Percentiles rank a stretch among this genome's conserved stretches.
Evolutionary conservation across 2,329 filamentous ascomycete genomes (phyloP).

Genomic region (Exophiala sideris): DNA sequence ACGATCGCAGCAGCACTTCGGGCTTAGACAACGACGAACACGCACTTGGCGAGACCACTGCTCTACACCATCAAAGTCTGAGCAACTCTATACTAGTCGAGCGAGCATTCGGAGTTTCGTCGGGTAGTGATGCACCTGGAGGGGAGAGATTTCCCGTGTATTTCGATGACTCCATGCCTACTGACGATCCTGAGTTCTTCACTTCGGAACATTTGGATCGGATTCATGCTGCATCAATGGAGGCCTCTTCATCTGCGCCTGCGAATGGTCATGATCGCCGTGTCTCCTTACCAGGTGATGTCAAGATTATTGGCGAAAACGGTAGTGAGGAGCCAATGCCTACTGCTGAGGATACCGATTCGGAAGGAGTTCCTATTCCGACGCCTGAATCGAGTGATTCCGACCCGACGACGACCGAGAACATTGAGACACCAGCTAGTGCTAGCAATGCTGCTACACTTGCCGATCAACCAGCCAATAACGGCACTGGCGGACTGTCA

Average conservation of each 20-base stretch:
- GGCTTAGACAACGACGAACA: not conserved
- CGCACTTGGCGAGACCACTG: constrained; percentile 5
- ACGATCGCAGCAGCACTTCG: not conserved
- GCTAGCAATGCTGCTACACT: not conserved
- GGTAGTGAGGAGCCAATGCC: not conserved
- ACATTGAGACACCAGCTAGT: not conserved
- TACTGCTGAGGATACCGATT: constrained; percentile 2
- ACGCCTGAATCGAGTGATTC: constrained; percentile 14
- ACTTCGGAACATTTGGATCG: not conserved
- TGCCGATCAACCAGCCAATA: not conserved
- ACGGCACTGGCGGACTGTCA: not conserved
- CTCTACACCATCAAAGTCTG: constrained; percentile 4
- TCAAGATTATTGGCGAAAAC: not conserved
- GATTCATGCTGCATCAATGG: not conserved
- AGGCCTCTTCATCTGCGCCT: not conserved
- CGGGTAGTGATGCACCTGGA: not conserved
- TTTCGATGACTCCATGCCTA: not conserved
- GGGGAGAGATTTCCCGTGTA: not conserved
- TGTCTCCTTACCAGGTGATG: not conserved
- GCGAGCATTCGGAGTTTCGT: constrained; percentile 2
- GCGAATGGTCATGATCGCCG: not conserved
- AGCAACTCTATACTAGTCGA: constrained; percentile 16
- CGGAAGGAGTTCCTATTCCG: constrained; percentile 8
- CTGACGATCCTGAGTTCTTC: not conserved
- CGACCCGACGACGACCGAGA: not conserved